Base-by-base conservation (phyloP, 2,329 filamentous ascomycete species). In the Nannizziopsis arthrosporioides region DNA sequence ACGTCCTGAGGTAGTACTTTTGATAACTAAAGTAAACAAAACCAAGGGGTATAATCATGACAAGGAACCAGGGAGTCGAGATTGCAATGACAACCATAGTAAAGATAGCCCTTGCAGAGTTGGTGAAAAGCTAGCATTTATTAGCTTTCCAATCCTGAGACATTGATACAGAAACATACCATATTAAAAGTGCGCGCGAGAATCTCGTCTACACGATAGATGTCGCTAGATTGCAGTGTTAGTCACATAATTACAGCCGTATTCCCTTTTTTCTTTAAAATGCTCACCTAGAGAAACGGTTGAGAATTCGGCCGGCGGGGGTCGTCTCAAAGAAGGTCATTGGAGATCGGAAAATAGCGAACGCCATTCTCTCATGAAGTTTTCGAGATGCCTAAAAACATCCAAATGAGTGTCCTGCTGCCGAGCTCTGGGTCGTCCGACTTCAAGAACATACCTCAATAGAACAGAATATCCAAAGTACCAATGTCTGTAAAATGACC, bases 321-420 rank as follows among this genome's bases (percentile, higher is more conserved):
- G 92, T 98, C 0, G 89, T 94, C 64, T 98, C 93, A 58, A 98
- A 98, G 70, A 98, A 98, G 58, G 81, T 92, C 92, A 98, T 98
- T 47, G 92, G 93, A 34, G 88, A 93, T 56, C 92, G 79, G 75
- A 98, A 98, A 58, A 96, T 95, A 14, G 92, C 88, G 59, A 84
- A 92, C 38, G 90, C 90, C 92, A 98, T 96, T 55, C 86, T 78
- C 69, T 96, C 92, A 64, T 98, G 92, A 49, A 98, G 75, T 70
- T 96, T 98, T 53, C 92, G 80, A 15, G 90, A 95, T 44, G 92
- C 92, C 80, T 86, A 43, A 27, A 50, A 49, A 41, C 42, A 57
- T 35, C 51, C 56, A 45, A 54, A 47, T 11, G 40, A 37, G 17
- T 15, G 32, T 9, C 31, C n/a, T 12, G 15, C 10, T 12, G 10